Evolutionary conservation across 1,284 basidiomycete species (phyloP), one percentile per base, ranked within the genome.

Genomic region (Pholiota adiposa): DNA sequence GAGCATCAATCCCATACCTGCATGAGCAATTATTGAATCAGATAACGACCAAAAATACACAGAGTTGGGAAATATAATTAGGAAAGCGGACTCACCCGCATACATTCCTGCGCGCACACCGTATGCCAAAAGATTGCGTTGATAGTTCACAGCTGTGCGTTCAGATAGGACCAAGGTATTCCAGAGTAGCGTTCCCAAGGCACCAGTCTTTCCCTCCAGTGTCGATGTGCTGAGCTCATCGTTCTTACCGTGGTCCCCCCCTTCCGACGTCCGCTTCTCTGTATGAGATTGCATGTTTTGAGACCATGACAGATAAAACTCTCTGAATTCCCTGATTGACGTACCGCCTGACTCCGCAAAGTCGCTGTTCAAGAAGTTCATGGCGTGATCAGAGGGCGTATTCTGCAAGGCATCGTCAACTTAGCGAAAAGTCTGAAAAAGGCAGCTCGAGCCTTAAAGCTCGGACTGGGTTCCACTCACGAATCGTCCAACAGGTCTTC

Each of bases 81-180:
- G 41, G 8, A 25, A 3, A 64, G 51, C 1, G 48, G 14, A 66
- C 79, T 72, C 69, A 72, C 78, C 71, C 40, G 70, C 76, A 62
- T 87, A 89, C 85, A 89, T 88, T 25, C 75, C 84, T 0, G 80
- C 65, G 33, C 86, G 75, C 3, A 88, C 79, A n/a, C 86, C 85
- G 68, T 86, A 89, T 1, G 85, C 86, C 33, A 89, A 73, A 1
- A 87, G 65, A 67, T 88, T 87, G 25, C 81, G 67, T 59, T 63
- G 63, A 67, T 75, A 79, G 54, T 78, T 78, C 36, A 72, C 62
- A 14, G 70, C 66, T 18, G 72, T 73, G 25, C 77, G 64, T 56
- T 79, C 75, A 0, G 73, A 70, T 4, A 79, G 67, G 6, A 77
- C 72, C 14, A 70, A 6, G 2, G 75, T 75, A 55, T 78, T 76